phyloP scores from a whole-genome alignment of 345 rosid species.

The Rhizophora mangle region DNA sequence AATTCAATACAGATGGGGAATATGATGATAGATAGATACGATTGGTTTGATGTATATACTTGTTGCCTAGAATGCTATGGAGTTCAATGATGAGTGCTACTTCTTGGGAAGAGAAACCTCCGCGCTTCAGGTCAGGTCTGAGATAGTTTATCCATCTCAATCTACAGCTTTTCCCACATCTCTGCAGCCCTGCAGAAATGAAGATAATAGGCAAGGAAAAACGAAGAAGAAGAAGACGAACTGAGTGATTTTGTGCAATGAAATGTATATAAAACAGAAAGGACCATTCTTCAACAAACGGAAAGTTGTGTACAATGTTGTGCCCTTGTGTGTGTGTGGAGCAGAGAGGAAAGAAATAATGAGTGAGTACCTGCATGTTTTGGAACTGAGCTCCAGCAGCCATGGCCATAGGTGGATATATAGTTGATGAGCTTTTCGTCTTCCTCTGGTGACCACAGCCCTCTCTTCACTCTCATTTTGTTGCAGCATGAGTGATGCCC shows the following conservation, averaged over 20 bases:
- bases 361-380: conserved; percentile 62
- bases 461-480: conserved; percentile 97
- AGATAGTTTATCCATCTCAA: conserved; percentile 93
- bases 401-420: conserved; percentile 88
- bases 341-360: background rate
- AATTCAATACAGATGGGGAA: background rate
- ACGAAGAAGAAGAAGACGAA: background rate
- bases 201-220: background rate
- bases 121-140: conserved; percentile 88
- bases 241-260: background rate
- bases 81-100: conserved; percentile 90
- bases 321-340: no score
- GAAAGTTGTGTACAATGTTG: no score
- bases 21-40: no score
- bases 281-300: no score
- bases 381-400: conserved; percentile 98
- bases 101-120: conserved; percentile 92
- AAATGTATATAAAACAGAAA: no score
- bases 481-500: conserved; percentile 98
- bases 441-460: conserved; percentile 97
- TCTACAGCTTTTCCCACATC: conserved; percentile 99
- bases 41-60: conserved; percentile 25
- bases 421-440: conserved; percentile 92
- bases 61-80: conserved; percentile 89
- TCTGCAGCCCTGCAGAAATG: conserved; percentile 56